Conservation (phyloP, 768 basidiomycete species). For the Naganishia vishniacii region DNA sequence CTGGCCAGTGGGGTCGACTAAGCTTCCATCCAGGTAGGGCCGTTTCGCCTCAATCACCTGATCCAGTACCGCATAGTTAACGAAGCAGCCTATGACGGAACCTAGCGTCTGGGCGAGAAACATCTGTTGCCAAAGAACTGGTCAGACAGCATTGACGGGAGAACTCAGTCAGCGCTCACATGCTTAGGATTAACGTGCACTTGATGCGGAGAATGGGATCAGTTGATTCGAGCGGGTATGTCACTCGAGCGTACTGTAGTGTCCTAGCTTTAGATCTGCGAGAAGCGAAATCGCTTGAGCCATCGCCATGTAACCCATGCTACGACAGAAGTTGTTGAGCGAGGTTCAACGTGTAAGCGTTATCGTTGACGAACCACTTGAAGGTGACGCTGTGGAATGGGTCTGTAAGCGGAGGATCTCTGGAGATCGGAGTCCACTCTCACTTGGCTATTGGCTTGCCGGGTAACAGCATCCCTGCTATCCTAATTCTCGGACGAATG, state of each 20-base stretch:
- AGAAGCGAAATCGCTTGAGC: constrained; percentile 46
- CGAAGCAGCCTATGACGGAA: constrained; percentile 44
- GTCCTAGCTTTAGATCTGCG: constrained; percentile 47
- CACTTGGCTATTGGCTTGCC: constrained; percentile 49
- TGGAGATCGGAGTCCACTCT: too few species aligned
- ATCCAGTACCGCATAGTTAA: constrained; percentile 45
- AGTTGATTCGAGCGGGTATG: not conserved
- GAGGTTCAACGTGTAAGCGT: not conserved
- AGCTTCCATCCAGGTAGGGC: constrained; percentile 44
- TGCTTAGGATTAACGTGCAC: constrained; percentile 26
- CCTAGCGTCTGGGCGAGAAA: constrained; percentile 46
- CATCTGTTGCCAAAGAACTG: constrained; percentile 35
- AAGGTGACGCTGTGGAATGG: constrained; percentile 42
- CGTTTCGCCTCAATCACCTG: constrained; percentile 45
- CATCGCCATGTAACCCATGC: constrained; percentile 44
- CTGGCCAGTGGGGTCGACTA: constrained; percentile 42
- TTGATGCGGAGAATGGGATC: not conserved
- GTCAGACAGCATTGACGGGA: constrained; percentile 12
- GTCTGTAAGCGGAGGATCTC: too few species aligned
- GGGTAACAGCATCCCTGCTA: constrained; percentile 46
- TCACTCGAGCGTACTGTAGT: constrained; percentile 27
- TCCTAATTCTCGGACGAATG: too few species aligned
- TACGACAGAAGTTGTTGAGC: not conserved
- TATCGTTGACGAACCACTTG: constrained; percentile 35
- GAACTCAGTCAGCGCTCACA: constrained; percentile 1